Conservation (phyloP, 139 green algal genomes). For the Tetradesmus obliquus region DNA sequence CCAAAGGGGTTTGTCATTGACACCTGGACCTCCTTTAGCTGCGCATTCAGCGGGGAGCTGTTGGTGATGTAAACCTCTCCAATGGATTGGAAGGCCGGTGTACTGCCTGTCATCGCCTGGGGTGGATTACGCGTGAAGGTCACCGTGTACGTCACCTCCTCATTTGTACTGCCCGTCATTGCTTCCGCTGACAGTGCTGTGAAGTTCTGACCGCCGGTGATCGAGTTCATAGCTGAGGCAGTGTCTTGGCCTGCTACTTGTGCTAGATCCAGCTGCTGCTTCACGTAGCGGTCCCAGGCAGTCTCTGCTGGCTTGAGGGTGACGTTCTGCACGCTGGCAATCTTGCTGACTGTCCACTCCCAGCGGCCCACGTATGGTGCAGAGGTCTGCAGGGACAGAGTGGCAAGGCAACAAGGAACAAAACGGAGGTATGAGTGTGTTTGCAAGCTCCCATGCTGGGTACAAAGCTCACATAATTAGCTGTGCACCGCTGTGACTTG, state of each 20-base stretch:
- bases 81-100: conserved; percentile 23
- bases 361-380: conserved; percentile 34
- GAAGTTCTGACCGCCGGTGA: background rate
- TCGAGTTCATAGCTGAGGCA: background rate
- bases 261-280: conserved; percentile 36
- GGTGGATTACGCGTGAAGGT: conserved; percentile 43
- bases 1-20: conserved; percentile 38
- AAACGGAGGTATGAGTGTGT: background rate
- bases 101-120: background rate
- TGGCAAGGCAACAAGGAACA: background rate
- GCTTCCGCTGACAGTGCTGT: background rate
- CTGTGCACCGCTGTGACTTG: no score
- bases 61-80: conserved; percentile 42
- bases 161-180: background rate
- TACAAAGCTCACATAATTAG: no score
- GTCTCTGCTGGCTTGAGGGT: conserved; percentile 5
- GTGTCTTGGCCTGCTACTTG: conserved; percentile 20
- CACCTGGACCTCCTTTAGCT: conserved; percentile 18
- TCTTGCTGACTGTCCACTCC: conserved; percentile 33
- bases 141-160: conserved; percentile 43
- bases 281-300: conserved; percentile 25
- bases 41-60: conserved; percentile 28
- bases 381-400: background rate
- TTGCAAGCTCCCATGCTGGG: no score
- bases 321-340: background rate